phyloP scores from a whole-genome alignment of 2,329 filamentous ascomycete genomes.

The Penicillium psychrosexuale region DNA sequence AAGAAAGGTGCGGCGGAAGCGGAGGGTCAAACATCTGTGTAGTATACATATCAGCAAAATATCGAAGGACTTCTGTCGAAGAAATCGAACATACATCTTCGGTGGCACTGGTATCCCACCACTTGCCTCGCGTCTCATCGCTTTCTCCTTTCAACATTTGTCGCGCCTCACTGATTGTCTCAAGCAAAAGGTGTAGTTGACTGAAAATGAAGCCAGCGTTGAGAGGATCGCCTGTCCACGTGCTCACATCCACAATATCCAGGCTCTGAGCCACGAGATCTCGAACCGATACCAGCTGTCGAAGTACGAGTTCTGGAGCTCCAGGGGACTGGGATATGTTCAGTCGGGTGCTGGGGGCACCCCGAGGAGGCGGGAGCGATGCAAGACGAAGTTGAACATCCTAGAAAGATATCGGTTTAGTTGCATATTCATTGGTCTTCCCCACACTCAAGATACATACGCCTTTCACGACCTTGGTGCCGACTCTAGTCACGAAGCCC shows the following conservation, averaged over 20 bases:
- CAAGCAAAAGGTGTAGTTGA: constrained; percentile 57
- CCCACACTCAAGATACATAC: constrained; percentile 51
- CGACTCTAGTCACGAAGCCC: constrained; percentile 84
- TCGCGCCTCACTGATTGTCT: constrained; percentile 61
- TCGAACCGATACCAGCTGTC: constrained; percentile 68
- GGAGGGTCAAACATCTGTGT: constrained; percentile 58
- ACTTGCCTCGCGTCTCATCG: constrained; percentile 50
- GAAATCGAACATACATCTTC: constrained; percentile 53
- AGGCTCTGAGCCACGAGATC: constrained; percentile 78
- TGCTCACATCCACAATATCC: constrained; percentile 75
- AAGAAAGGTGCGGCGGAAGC: constrained; percentile 65
- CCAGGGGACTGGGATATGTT: constrained; percentile 52
- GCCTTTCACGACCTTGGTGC: constrained; percentile 87
- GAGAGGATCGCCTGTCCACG: constrained; percentile 65
- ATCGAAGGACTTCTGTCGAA: constrained; percentile 1
- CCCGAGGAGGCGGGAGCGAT: constrained; percentile 51
- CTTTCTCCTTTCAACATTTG: constrained; percentile 55
- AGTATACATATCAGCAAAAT: constrained; percentile 3
- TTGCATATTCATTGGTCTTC: not conserved
- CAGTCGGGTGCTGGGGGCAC: constrained; percentile 51
- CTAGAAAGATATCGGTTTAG: constrained; percentile 39
- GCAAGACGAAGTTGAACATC: constrained; percentile 71
- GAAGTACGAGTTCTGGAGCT: constrained; percentile 60
- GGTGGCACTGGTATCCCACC: constrained; percentile 55
- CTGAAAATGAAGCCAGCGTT: constrained; percentile 58